phyloP scores from a whole-genome alignment of 1,284 basidiomycete genomes.

The Somion occarium region DNA sequence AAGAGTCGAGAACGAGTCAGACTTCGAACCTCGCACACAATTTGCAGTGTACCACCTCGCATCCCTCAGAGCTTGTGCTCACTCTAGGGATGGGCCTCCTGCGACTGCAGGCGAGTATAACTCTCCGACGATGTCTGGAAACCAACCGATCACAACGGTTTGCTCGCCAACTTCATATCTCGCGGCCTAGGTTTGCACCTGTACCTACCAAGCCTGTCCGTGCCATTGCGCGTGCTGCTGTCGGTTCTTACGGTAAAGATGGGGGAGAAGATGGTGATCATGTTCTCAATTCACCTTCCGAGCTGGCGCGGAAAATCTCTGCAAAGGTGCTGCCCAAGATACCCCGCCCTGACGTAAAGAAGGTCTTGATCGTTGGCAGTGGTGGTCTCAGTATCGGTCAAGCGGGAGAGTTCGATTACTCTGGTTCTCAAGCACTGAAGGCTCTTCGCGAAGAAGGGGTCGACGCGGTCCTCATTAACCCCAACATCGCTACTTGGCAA shows the following conservation, averaged over 20 bases:
- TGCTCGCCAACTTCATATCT: conserved; percentile 30
- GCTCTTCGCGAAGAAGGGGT: conserved; percentile 95
- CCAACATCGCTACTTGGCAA: conserved; percentile 97
- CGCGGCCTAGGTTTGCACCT: conserved; percentile 25
- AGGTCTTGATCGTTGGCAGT: conserved; percentile 94
- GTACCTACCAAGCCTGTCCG: conserved; percentile 35
- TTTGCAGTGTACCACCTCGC: background rate
- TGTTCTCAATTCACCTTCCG: conserved; percentile 88
- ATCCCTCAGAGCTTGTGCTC: background rate
- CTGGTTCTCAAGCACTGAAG: conserved; percentile 97
- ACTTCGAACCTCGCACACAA: background rate
- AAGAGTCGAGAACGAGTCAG: background rate
- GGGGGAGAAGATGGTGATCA: conserved; percentile 61
- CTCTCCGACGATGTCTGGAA: conserved; percentile 20
- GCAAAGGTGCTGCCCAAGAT: conserved; percentile 88
- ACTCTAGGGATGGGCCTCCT: conserved; percentile 9
- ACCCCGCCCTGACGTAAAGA: conserved; percentile 85
- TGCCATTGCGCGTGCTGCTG: conserved; percentile 27
- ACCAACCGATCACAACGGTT: conserved; percentile 12
- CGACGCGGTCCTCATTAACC: conserved; percentile 94
- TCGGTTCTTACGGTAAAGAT: conserved; percentile 22
- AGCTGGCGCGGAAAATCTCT: conserved; percentile 86
- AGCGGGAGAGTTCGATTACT: conserved; percentile 99
- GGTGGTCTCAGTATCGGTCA: conserved; percentile 98
- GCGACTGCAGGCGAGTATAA: conserved; percentile 21